A percentile compares a stretch with the other conserved stretches of the same genome.
Evolutionary conservation across 2,329 filamentous ascomycete species (phyloP).

Genomic region (Colletotrichum sidae): DNA sequence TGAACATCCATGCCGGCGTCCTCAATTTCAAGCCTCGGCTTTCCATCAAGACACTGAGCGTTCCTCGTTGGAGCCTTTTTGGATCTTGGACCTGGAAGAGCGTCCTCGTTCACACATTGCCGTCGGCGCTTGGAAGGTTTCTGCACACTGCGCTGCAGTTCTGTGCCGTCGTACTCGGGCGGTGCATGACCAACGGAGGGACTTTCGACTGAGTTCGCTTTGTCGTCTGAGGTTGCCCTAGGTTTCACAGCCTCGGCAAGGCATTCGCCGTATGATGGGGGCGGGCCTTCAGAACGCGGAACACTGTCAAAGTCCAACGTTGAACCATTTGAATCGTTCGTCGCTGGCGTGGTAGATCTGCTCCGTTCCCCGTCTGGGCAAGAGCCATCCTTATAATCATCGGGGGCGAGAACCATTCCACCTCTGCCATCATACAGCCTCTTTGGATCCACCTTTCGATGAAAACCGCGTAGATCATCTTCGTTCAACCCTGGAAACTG

Average conservation of each 20-base stretch:
- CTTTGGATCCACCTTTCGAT: constrained; percentile 17
- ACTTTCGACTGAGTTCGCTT: neutral
- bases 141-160: neutral
- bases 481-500: constrained; percentile 8
- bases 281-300: constrained; percentile 8
- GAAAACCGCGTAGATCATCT: neutral
- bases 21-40: no score
- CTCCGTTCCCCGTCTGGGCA: no score
- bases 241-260: neutral
- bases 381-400: neutral
- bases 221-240: neutral
- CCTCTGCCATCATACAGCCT: constrained; percentile 24
- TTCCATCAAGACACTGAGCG: neutral
- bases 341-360: no score
- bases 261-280: constrained; percentile 13
- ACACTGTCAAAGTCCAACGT: constrained; percentile 13
- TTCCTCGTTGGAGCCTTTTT: constrained; percentile 2
- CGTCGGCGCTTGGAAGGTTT: neutral
- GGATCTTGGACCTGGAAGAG: neutral
- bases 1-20: no score
- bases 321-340: constrained; percentile 1
- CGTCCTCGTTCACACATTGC: neutral
- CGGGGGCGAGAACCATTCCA: neutral
- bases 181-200: neutral
- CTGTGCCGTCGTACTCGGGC: constrained; percentile 1